Base-by-base conservation (phyloP, 2,329 filamentous ascomycete species). In the Tympanopsis confertula region DNA sequence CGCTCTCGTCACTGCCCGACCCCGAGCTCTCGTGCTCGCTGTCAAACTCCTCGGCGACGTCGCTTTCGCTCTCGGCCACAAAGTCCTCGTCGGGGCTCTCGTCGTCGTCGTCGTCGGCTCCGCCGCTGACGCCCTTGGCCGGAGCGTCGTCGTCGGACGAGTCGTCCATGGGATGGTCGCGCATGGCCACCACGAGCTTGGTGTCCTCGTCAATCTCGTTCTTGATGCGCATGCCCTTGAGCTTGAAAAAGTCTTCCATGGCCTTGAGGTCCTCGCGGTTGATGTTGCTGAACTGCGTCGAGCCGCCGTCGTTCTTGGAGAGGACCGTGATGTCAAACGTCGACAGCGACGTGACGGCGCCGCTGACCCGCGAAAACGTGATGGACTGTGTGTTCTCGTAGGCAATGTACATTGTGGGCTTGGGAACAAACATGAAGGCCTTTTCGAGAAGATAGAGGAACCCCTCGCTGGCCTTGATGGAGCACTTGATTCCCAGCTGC, bases 401-500 rank as follows among this genome's bases (percentile, higher is more conserved):
- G 43, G 86, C 83, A 42, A 98, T 89, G 63, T 96, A 98, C 2
- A 89, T 95, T 13, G 91, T 88, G 1, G 91, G 91, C 65, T 98
- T 98, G 22, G 91, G 91, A 13, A 98, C 91, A 58, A 98, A 98
- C 76, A 98, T 93, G 61, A 98, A 94, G 5, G 88, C 89, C 64
- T 95, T 95, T 62, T 98, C 91, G 47, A 98, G 66, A 57, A 88
- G 95, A 73, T 94, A 98, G 37, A 98, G 68, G 55, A 94, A 88
- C 42, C 91, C 91, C 64, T 98, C 91, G 59, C 93, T 95, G 39
- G 91, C 91, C 65, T 98, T 98, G 75, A 98, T 95, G n/a, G 88
- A 94, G 62, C 91, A 98, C 65, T 98, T 98, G 62, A 98, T 94
- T 41, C 91, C 91, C 47, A 81, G 86, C 59, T 95, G 88, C 51